A percentile compares a stretch with the other conserved stretches of the same genome.
These are phyloP conservation scores for Tolypocladium tundrense DNA, from an alignment of 2,329 filamentous ascomycete species.

Conservation along the genomic window DNA sequence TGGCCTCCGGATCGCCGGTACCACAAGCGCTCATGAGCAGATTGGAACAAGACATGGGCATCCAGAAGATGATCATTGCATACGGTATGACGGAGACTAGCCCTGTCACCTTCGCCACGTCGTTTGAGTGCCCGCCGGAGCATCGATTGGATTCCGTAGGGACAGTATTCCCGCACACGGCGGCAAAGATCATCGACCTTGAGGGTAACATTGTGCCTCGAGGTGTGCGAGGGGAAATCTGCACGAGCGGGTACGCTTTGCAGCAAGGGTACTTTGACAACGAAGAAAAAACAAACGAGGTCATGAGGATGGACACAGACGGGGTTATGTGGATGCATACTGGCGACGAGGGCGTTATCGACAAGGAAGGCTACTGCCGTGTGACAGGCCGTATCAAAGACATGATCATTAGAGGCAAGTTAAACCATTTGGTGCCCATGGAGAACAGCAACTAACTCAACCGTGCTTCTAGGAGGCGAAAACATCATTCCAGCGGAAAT, in stretches of 20 bases:
- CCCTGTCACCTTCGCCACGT: slow-evolving; percentile 72
- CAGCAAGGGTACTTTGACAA: slow-evolving; percentile 61
- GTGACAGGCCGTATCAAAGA: slow-evolving; percentile 73
- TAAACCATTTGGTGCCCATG: background rate
- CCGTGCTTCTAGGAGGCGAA: too few relatives aligned
- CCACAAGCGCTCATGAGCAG: too few relatives aligned
- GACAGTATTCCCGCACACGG: slow-evolving; percentile 63
- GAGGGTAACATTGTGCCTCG: slow-evolving; percentile 57
- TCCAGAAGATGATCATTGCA: slow-evolving; percentile 20
- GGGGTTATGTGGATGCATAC: slow-evolving; percentile 54
- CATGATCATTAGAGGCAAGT: slow-evolving; percentile 60
- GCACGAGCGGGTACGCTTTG: slow-evolving; percentile 67
- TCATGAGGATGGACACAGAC: slow-evolving; percentile 41
- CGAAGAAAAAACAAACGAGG: slow-evolving; percentile 58
- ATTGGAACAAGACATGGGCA: too few relatives aligned
- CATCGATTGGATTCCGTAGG: slow-evolving; percentile 62
- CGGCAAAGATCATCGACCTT: slow-evolving; percentile 67
- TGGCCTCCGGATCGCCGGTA: slow-evolving; percentile 53
- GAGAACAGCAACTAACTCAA: too few relatives aligned
- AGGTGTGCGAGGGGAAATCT: slow-evolving; percentile 62
- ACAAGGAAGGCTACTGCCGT: slow-evolving; percentile 57
- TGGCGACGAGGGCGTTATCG: slow-evolving; percentile 59
- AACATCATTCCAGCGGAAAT: too few relatives aligned
- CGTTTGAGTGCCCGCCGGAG: slow-evolving; percentile 59
- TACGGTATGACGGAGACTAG: slow-evolving; percentile 69